Conservation (phyloP, 768 basidiomycete species). For the Lactarius vividus region DNA sequence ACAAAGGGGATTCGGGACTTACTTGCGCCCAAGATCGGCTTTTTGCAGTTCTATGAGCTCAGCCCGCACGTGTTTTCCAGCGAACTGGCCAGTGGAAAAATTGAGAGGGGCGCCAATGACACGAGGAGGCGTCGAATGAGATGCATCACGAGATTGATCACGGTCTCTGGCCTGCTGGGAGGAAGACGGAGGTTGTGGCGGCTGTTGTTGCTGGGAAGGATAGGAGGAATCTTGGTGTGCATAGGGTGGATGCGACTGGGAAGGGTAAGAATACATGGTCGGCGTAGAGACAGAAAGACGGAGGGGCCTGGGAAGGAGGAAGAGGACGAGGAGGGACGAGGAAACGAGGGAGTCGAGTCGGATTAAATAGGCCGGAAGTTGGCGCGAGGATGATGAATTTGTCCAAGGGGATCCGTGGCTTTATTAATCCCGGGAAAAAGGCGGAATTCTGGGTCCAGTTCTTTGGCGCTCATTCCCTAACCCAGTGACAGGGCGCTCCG, state of each 20-base stretch:
- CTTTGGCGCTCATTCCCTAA: slow-evolving; percentile 1
- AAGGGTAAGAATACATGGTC: slow-evolving; percentile 21
- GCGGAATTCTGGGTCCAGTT: slow-evolving; percentile 6
- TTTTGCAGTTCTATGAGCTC: slow-evolving; percentile 34
- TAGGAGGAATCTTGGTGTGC: slow-evolving; percentile 6
- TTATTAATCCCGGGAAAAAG: slow-evolving; percentile 19
- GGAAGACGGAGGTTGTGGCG: slow-evolving; percentile 5
- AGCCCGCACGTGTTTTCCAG: slow-evolving; percentile 32
- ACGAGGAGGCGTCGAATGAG: slow-evolving; percentile 10
- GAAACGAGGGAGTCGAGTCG: not conserved
- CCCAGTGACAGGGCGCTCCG: slow-evolving; percentile 26
- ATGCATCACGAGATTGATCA: slow-evolving; percentile 17
- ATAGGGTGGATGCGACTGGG: slow-evolving; percentile 8
- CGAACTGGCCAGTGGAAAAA: slow-evolving; percentile 34
- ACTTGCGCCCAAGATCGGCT: slow-evolving; percentile 37
- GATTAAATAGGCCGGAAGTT: slow-evolving; percentile 26
- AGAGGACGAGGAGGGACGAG: not conserved
- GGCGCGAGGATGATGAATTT: slow-evolving; percentile 17
- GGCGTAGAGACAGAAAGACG: not conserved
- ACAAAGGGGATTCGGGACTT: slow-evolving; percentile 5
- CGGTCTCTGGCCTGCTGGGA: slow-evolving; percentile 12
- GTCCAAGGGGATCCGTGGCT: slow-evolving; percentile 1
- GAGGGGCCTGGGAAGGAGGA: slow-evolving; percentile 3
- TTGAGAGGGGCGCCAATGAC: slow-evolving; percentile 31
- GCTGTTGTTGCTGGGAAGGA: slow-evolving; percentile 10